phyloP scores from a whole-genome alignment of 139 green algal species.

The Coelastrella sp. region DNA sequence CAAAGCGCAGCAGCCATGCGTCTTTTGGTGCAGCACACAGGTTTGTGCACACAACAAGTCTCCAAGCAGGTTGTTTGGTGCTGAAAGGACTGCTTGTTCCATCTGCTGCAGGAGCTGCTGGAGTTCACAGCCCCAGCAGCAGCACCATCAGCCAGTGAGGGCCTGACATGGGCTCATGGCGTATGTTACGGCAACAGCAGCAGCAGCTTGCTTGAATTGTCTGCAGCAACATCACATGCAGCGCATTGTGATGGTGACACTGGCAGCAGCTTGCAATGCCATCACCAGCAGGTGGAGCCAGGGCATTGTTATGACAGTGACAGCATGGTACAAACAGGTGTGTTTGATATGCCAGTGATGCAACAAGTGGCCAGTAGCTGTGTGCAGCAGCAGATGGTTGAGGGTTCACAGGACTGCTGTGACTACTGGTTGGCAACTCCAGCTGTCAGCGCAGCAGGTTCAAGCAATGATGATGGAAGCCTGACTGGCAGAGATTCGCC shows the following conservation, averaged over 20 bases:
- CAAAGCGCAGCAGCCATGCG: neutral
- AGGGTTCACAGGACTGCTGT: neutral
- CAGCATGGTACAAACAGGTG: too few relatives aligned
- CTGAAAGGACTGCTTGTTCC: neutral
- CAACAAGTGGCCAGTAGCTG: neutral
- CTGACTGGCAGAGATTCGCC: too few relatives aligned
- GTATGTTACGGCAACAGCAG: neutral
- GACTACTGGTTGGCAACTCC: neutral
- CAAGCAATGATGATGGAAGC: neutral
- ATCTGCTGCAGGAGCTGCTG: slow-evolving; percentile 27
- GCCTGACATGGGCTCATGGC: neutral
- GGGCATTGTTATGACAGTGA: too few relatives aligned
- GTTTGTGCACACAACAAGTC: too few relatives aligned
- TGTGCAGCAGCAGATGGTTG: neutral
- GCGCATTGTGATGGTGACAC: too few relatives aligned
- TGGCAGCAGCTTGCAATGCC: neutral
- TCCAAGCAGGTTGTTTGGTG: too few relatives aligned
- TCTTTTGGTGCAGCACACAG: too few relatives aligned
- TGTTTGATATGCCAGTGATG: too few relatives aligned
- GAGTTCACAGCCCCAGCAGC: slow-evolving; percentile 34
- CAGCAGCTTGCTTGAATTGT: neutral
- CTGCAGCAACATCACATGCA: neutral
- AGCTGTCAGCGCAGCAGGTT: neutral
- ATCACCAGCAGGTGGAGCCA: neutral
- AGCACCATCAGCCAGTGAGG: slow-evolving; percentile 1